Percentiles rank a stretch among this genome's conserved stretches.
Conservation (phyloP, 2,329 filamentous ascomycete genomes). For the Tolypocladium sp. region DNA sequence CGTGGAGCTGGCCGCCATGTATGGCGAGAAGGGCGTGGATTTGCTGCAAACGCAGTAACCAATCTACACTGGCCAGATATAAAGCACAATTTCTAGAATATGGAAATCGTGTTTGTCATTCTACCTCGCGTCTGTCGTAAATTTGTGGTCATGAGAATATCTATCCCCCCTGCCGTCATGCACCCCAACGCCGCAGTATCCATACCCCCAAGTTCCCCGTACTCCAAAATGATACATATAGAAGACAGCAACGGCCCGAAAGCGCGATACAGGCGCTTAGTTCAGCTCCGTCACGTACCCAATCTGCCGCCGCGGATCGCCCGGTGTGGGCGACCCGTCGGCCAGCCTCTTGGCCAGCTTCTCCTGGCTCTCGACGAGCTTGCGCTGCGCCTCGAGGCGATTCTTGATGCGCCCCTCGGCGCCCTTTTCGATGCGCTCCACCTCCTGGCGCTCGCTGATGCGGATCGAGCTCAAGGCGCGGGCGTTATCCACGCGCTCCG, state of each 20-base stretch:
- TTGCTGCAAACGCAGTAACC: background rate
- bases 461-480: constrained; percentile 38
- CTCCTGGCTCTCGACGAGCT: constrained; percentile 39
- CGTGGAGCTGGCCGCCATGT: background rate
- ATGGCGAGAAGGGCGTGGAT: background rate
- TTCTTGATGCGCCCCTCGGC: constrained; percentile 35
- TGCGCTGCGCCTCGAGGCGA: constrained; percentile 41
- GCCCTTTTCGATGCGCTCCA: constrained; percentile 37
- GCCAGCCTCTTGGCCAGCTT: constrained; percentile 33
- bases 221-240: background rate
- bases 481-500: constrained; percentile 37
- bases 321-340: constrained; percentile 17
- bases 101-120: background rate
- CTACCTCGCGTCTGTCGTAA: background rate
- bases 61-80: background rate
- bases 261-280: constrained; percentile 8
- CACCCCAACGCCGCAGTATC: background rate
- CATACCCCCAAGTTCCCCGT: background rate
- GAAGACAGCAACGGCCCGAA: background rate
- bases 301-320: constrained; percentile 36
- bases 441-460: constrained; percentile 40
- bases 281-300: constrained; percentile 47
- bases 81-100: background rate
- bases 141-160: no score
- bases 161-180: background rate